Evolutionary conservation across 768 basidiomycete genomes (phyloP).

Genomic region (Lyophyllum shimeji): DNA sequence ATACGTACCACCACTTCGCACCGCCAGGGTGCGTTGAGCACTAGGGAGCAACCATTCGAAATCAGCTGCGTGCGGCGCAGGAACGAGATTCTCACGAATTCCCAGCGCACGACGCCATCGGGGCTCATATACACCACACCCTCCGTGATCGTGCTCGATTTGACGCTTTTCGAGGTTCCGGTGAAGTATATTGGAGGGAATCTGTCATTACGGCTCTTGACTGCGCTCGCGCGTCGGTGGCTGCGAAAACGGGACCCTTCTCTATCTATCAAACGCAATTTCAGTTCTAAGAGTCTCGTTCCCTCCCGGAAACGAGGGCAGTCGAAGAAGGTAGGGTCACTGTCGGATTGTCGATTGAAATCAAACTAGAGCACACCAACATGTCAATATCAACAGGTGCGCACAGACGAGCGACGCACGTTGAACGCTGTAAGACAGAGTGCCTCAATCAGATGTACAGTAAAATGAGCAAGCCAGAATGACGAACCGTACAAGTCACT

Average conservation of each 20-base stretch:
- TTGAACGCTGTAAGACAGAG: slow-evolving; percentile 42
- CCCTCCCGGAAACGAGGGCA: slow-evolving; percentile 61
- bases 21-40: slow-evolving; percentile 51
- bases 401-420: slow-evolving; percentile 25
- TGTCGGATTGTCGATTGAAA: slow-evolving; percentile 34
- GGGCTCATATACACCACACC: slow-evolving; percentile 50
- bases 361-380: slow-evolving; percentile 21
- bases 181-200: slow-evolving; percentile 48
- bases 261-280: slow-evolving; percentile 44
- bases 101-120: slow-evolving; percentile 51
- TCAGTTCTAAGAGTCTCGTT: slow-evolving; percentile 59
- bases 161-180: slow-evolving; percentile 43
- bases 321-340: slow-evolving; percentile 50
- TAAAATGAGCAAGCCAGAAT: neutral
- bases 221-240: neutral
- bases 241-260: slow-evolving; percentile 27
- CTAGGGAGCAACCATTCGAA: slow-evolving; percentile 28
- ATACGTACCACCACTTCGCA: slow-evolving; percentile 33
- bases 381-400: slow-evolving; percentile 20
- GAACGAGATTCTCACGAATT: slow-evolving; percentile 47
- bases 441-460: neutral
- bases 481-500: slow-evolving; percentile 46
- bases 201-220: slow-evolving; percentile 16
- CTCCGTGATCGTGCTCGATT: slow-evolving; percentile 43
- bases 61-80: neutral